phyloP scores from a whole-genome alignment of 2,329 filamentous ascomycete genomes.

The Sarocladium strictum region DNA sequence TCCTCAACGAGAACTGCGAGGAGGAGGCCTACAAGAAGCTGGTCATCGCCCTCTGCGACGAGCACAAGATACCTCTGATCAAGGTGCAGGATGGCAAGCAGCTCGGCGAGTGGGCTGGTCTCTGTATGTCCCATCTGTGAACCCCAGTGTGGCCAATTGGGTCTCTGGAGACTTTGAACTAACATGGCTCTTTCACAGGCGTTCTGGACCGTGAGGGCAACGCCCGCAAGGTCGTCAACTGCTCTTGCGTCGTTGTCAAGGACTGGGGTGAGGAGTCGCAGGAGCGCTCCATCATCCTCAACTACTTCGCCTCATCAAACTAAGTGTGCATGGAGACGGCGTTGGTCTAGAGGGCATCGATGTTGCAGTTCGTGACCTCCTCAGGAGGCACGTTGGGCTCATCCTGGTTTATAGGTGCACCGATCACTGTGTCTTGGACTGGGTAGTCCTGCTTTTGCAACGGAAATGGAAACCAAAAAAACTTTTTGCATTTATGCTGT shows the following conservation, averaged over 20 bases:
- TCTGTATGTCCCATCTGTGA: constrained; percentile 65
- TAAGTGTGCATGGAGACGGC: constrained; percentile 31
- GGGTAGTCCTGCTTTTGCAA: constrained; percentile 20
- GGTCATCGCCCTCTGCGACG: constrained; percentile 94
- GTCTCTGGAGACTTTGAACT: constrained; percentile 17
- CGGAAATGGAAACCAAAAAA: constrained; percentile 35
- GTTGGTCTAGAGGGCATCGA: constrained; percentile 20
- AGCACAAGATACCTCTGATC: constrained; percentile 99
- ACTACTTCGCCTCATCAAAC: constrained; percentile 98
- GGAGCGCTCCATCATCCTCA: constrained; percentile 97
- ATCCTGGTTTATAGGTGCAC: constrained; percentile 20
- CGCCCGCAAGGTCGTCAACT: constrained; percentile 99
- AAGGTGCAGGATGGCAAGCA: constrained; percentile 99
- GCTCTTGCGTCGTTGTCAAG: constrained; percentile 99
- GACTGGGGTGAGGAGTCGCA: constrained; percentile 99
- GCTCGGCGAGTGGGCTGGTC: constrained; percentile 98
- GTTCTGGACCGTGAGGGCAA: constrained; percentile 99
- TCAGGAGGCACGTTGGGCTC: not conserved
- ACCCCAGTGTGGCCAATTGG: not conserved
- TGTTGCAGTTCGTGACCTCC: constrained; percentile 1
- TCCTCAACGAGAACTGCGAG: constrained; percentile 99
- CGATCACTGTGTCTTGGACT: constrained; percentile 17
- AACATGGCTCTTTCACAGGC: constrained; percentile 50
- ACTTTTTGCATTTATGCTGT: not conserved
- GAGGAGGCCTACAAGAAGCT: constrained; percentile 99